phyloP scores from a whole-genome alignment of 768 basidiomycete genomes.

The Rhodotorula diobovata region DNA sequence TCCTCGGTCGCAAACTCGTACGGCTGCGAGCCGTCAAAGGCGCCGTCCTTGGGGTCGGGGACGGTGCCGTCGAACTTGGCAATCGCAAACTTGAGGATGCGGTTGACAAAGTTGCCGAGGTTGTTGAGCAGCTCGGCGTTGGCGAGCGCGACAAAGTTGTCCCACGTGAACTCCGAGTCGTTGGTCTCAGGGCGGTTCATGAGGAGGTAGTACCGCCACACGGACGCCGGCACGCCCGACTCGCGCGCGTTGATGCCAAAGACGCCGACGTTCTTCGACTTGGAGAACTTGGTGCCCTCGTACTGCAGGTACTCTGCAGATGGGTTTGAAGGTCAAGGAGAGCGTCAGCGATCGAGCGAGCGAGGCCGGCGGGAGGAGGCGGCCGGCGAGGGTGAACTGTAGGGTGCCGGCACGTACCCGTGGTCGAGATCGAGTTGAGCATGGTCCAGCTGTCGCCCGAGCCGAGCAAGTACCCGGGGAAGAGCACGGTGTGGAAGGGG shows the following conservation, averaged over 20 bases:
- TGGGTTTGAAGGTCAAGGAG: neutral
- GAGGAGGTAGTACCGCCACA: slow-evolving; percentile 95
- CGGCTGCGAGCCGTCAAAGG: slow-evolving; percentile 68
- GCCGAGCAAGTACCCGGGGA: slow-evolving; percentile 80
- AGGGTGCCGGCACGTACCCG: slow-evolving; percentile 56
- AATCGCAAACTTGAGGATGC: slow-evolving; percentile 82
- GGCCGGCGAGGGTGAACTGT: too few relatives aligned
- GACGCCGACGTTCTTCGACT: slow-evolving; percentile 91
- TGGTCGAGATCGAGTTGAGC: slow-evolving; percentile 88
- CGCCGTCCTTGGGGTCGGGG: slow-evolving; percentile 68
- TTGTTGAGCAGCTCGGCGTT: slow-evolving; percentile 93
- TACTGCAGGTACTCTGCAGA: slow-evolving; percentile 87
- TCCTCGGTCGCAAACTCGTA: slow-evolving; percentile 54
- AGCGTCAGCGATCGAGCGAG: neutral
- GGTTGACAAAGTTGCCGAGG: slow-evolving; percentile 97
- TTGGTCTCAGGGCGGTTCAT: slow-evolving; percentile 87
- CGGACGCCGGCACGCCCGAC: slow-evolving; percentile 85
- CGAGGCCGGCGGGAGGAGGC: neutral
- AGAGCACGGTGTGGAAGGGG: slow-evolving; percentile 96
- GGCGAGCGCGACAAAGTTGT: slow-evolving; percentile 81
- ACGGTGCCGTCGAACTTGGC: slow-evolving; percentile 75
- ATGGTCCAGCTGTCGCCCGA: slow-evolving; percentile 90
- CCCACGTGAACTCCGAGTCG: slow-evolving; percentile 96
- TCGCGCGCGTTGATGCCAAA: slow-evolving; percentile 92
- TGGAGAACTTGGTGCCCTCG: slow-evolving; percentile 98